Base-by-base conservation (phyloP, 306 rosid genomes). In the Castanea sativa region DNA sequence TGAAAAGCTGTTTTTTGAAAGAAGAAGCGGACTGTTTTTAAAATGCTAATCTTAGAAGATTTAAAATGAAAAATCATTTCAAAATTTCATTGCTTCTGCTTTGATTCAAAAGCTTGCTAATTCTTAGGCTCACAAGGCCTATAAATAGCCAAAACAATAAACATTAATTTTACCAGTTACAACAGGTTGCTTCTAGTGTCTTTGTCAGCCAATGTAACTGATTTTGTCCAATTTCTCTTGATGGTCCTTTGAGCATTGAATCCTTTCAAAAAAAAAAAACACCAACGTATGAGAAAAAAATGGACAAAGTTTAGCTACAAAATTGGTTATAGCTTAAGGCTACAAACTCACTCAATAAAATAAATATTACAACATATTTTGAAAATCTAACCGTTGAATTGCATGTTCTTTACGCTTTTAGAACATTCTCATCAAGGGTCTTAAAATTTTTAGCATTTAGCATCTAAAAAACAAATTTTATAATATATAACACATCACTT, bases 111-210 rank as follows among this genome's bases (percentile, higher is more conserved):
- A 49, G 35, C 41, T 41, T 49, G 75, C 13, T 6, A 49, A 18
- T 68, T 25, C 18, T 13, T 20, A 58, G 30, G 16, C 55, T 11
- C 69, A 18, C 23, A 73, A 74, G 27, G 6, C 55, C 49, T 67
- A 15, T 19, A 55, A 43, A 25, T 6, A 73, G 71, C 20, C 61
- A 73, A 68, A 7, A 52, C 8, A 5, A 69, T 7, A 35, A 16
- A 59, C 11, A 33, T 73, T 32, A 77, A 38, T 19, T 51, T 83
- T 88, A 91, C 95, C 92, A 91, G 90, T 82, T 80, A 76, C 90
- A 79, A 70, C 38, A 45, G 76, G 81, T 83, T 29, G 21, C 32
- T 83, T 87, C 83, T 69, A 91, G 80, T 56, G 82, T 84, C 59
- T 61, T 77, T 55, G 70, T 82, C 74, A 89, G 78, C 92, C 89